Conservation (phyloP, 2,329 filamentous ascomycete genomes). For the Cytospora schulzeri region DNA sequence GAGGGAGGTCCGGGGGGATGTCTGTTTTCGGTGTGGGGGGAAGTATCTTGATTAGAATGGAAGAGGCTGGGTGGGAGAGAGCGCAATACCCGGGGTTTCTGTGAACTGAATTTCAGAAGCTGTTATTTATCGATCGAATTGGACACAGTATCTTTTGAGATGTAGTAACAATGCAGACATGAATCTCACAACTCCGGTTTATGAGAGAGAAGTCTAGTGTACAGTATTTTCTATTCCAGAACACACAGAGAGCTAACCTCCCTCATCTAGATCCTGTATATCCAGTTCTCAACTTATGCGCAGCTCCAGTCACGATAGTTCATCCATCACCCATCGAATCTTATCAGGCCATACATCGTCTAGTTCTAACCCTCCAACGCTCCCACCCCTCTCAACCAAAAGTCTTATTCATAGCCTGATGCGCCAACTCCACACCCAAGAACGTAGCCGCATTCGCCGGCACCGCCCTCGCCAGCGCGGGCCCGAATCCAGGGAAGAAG, state of each 20-base stretch:
- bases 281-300: background rate
- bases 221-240: background rate
- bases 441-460: constrained; percentile 98
- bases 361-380: no score
- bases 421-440: constrained; percentile 79
- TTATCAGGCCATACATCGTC: background rate
- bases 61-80: background rate
- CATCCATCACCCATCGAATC: background rate
- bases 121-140: background rate
- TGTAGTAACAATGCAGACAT: constrained; percentile 8
- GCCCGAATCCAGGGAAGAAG: constrained; percentile 96
- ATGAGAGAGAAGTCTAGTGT: background rate
- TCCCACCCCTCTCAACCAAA: constrained; percentile 51
- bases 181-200: background rate
- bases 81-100: no score
- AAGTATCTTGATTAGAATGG: constrained; percentile 38
- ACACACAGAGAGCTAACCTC: background rate
- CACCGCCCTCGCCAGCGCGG: constrained; percentile 87
- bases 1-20: constrained; percentile 31
- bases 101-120: background rate
- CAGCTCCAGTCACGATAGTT: background rate
- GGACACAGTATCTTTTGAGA: background rate
- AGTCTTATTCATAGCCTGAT: constrained; percentile 77
- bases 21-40: constrained; percentile 40
- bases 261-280: background rate